Evolutionary conservation across 495 filamentous ascomycete genomes (phyloP), one percentile per base, ranked within the genome.

Genomic region (Usnea hakonensis): DNA sequence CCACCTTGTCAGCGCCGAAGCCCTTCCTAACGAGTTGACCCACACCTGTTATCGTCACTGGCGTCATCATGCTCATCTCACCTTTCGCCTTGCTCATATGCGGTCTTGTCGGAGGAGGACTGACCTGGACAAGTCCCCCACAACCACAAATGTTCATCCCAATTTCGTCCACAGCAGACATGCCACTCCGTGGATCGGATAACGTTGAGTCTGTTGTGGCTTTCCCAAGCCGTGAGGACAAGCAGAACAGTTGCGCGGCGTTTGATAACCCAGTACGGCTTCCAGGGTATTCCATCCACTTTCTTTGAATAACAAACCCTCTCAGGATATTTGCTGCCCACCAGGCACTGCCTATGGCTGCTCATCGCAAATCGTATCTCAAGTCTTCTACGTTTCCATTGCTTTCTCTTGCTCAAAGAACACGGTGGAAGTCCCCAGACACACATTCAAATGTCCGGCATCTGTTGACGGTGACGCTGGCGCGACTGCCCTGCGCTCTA

Each of bases 391-490:
- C 36, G 63, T 55, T 40, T 21, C 55, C n/a, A 32, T 11, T 57
- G 43, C n/a, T 23, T 65, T 46, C 17, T 41, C 38, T 32, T 52
- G 61, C 57, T 38, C 35, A 0, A 21, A 55, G 16, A 19, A 56
- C 26, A 19, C 33, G 17, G 32, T 11, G n/a, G 32, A 59, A 55
- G 57, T 61, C 41, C 50, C 61, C 19, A 17, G 30, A 30, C 57
- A 56, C 28, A 64, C 19, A 5, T 60, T 60, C 33, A 32, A 50
- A 41, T 77, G 76, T 60, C 64, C 76, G 28, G 66, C 68, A 2
- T 65, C 58, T 32, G 57, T 74, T 2, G 71, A 70, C 13, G 76
- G 76, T 30, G 76, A 73, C 4, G 77, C 76, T 65, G 77, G 76
- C 56, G 69, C 71, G 10, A 69, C 55, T 32, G 76, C 71, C 38